Base-by-base conservation (phyloP, 345 rosid genomes). In the Balakata baccata region DNA sequence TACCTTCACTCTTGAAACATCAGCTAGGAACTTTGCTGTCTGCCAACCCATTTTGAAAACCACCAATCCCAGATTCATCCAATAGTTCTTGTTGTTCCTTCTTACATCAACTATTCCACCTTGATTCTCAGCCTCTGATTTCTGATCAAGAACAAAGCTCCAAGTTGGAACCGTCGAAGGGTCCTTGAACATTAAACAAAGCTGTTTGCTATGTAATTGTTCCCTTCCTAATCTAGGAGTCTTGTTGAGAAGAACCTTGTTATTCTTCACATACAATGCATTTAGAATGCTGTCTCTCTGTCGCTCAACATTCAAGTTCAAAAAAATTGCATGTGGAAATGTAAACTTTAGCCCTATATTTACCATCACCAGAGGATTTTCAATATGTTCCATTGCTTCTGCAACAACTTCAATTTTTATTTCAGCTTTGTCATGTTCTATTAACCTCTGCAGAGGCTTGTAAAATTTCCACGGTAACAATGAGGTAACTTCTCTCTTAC, bases 381-480 rank as follows among this genome's bases (percentile, higher is more conserved):
- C 50, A n/a, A 64, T 41, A 1, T 6, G 3, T 41, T 41, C 13
- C n/a, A 64, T 4, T 7, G 68, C 68, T 41, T 64, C 68, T 8
- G 68, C 25, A 18, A 64, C 25, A 9, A 41, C 50, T 29, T 41
- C 29, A 20, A 64, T 64, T 3, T 41, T 64, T 10, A 18, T 43
- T 8, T 64, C 7, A 34, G 5, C 16, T 39, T n/a, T 18, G 0
- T 11, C 68, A 17, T 39, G 25, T 64, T 41, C 25, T 4, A 6
- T 64, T 43, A 64, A 64, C 50, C 7, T 64, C 29, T 9, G 1
- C 29, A 64, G 50, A 14, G 68, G 18, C 50, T 43, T 5, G 14
- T 64, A 64, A 64, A 64, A 64, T 11, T 64, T 41, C 68, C 50
- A 64, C n/a, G 68, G 68, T n/a, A 64, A 41, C 16, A 64, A 41